Percentiles rank a stretch among this genome's conserved stretches.
phyloP scores from a whole-genome alignment of 495 filamentous ascomycete genomes.

The Penicillium crystallinum region DNA sequence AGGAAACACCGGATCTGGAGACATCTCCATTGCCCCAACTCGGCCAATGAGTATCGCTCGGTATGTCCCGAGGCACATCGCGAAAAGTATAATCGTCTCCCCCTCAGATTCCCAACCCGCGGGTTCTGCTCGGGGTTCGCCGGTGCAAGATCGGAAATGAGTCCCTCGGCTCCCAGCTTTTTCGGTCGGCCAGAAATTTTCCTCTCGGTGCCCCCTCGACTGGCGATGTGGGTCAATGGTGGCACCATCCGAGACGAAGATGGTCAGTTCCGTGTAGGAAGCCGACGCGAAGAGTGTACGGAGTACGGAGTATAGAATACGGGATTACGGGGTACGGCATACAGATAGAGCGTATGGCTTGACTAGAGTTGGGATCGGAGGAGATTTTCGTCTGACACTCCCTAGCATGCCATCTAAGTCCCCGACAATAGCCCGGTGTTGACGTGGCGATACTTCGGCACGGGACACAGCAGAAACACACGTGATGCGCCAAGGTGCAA shows the following conservation, averaged over 20 bases:
- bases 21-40: not conserved
- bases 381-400: no score
- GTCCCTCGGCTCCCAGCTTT: not conserved
- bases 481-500: not conserved
- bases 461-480: no score
- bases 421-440: slow-evolving; percentile 1
- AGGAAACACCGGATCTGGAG: not conserved
- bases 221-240: not conserved
- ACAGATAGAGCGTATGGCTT: no score
- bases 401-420: not conserved
- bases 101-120: not conserved
- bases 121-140: no score
- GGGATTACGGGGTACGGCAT: no score
- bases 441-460: not conserved
- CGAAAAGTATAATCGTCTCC: not conserved
- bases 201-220: not conserved
- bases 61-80: not conserved
- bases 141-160: not conserved
- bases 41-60: not conserved
- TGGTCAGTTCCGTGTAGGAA: not conserved
- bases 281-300: not conserved
- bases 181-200: not conserved
- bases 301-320: no score
- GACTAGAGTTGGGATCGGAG: no score
- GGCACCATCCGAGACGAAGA: not conserved